A percentile compares a stretch with the other conserved stretches of the same genome.
These are phyloP conservation scores for Nakazawaea peltata DNA, from an alignment of 805 yeast genomes.

Conservation along the genomic window DNA sequence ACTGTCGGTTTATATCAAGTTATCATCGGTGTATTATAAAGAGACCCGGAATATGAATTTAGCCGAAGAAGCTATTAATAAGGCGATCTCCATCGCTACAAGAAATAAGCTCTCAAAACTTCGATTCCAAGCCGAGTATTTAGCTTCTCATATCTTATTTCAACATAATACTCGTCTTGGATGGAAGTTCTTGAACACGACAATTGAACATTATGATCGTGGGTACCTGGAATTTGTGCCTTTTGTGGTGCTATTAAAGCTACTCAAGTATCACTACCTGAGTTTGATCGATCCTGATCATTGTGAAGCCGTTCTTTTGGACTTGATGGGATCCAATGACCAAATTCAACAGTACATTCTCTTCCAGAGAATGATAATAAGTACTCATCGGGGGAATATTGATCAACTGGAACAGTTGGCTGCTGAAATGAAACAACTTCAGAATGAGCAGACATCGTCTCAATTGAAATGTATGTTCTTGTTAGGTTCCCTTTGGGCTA, in stretches of 20 bases:
- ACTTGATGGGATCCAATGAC: conserved; percentile 7
- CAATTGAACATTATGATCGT: conserved; percentile 15
- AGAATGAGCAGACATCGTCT: conserved; percentile 11
- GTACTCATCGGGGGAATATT: neutral
- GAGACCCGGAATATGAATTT: conserved; percentile 33
- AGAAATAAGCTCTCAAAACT: conserved; percentile 19
- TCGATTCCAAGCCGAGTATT: conserved; percentile 25
- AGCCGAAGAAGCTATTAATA: conserved; percentile 32
- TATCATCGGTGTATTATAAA: conserved; percentile 27
- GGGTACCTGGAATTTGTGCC: conserved; percentile 7
- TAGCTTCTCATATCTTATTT: conserved; percentile 30
- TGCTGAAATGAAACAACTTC: neutral
- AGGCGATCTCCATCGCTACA: conserved; percentile 22
- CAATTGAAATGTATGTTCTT: conserved; percentile 27
- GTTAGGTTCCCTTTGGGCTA: conserved; percentile 19
- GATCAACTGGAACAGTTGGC: neutral
- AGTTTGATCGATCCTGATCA: conserved; percentile 20
- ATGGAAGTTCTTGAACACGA: conserved; percentile 23
- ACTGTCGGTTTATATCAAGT: conserved; percentile 24
- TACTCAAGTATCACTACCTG: conserved; percentile 24
- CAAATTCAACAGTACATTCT: too few relatives aligned
- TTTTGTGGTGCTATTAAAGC: conserved; percentile 22
- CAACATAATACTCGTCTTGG: conserved; percentile 18
- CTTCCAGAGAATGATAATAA: neutral
- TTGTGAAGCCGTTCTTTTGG: conserved; percentile 17